Conservation (phyloP, 306 rosid species). For the Acacia melanoxylon region DNA sequence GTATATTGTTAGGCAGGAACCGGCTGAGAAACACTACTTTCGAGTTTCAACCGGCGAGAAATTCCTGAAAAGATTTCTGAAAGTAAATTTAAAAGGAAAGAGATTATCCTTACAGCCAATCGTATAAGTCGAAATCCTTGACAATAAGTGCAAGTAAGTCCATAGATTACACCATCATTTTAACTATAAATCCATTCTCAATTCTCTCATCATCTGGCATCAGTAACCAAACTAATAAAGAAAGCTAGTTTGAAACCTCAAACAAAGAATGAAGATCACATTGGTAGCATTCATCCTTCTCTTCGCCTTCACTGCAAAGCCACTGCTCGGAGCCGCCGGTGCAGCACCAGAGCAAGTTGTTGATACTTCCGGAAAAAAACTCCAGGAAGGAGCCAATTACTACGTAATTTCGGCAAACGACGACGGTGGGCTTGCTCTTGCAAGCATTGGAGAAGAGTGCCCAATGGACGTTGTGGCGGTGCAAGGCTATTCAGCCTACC, state of each 20-base stretch:
- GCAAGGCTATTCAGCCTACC: neutral
- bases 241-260: neutral
- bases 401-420: slow-evolving; percentile 24
- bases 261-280: neutral
- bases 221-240: neutral
- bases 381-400: slow-evolving; percentile 29
- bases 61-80: no score
- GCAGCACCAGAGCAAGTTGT: slow-evolving; percentile 28
- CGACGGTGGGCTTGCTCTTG: slow-evolving; percentile 41
- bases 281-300: slow-evolving; percentile 27
- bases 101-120: neutral
- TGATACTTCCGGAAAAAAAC: slow-evolving; percentile 35
- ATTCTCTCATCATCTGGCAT: neutral
- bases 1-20: neutral
- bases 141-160: neutral
- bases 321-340: slow-evolving; percentile 9
- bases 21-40: neutral
- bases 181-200: neutral
- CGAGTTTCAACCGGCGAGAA: neutral
- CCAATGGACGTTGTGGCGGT: slow-evolving; percentile 47
- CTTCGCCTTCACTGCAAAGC: slow-evolving; percentile 23
- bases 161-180: neutral
- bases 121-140: neutral
- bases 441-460: slow-evolving; percentile 28
- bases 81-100: neutral